Evolutionary conservation across 2,329 filamentous ascomycete species (phyloP).

Genomic region (Aspergillus fructus): DNA sequence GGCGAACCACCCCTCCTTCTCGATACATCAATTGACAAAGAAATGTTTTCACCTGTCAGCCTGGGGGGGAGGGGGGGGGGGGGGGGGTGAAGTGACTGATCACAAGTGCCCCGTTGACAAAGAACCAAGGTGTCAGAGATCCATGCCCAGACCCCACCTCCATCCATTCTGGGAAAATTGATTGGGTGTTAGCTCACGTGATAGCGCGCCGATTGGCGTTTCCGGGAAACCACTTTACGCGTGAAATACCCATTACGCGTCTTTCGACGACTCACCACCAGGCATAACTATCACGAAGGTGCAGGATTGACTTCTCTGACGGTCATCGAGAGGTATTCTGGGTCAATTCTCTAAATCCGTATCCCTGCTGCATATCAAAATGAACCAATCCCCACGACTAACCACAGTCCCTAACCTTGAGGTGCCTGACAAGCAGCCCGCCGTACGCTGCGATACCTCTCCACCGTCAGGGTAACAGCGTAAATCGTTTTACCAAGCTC

Average conservation of each 20-base stretch:
- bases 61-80: background rate
- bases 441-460: constrained; percentile 6
- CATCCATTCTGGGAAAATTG: background rate
- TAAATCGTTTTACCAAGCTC: constrained; percentile 11
- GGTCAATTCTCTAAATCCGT: no score
- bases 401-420: background rate
- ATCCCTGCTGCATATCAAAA: background rate
- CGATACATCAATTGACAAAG: background rate
- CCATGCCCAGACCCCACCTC: background rate
- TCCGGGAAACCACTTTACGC: constrained; percentile 33
- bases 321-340: background rate
- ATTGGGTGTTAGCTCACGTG: constrained; percentile 33
- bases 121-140: background rate
- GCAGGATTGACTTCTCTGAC: background rate
- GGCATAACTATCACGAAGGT: background rate
- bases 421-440: background rate
- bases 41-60: background rate
- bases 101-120: background rate
- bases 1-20: no score
- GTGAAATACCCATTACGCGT: constrained; percentile 29
- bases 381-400: background rate
- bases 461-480: constrained; percentile 1
- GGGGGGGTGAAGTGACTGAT: background rate
- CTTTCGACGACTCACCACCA: constrained; percentile 22
- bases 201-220: constrained; percentile 40